phyloP scores from a whole-genome alignment of 2,329 filamentous ascomycete species.

The Xylaria arbuscula region DNA sequence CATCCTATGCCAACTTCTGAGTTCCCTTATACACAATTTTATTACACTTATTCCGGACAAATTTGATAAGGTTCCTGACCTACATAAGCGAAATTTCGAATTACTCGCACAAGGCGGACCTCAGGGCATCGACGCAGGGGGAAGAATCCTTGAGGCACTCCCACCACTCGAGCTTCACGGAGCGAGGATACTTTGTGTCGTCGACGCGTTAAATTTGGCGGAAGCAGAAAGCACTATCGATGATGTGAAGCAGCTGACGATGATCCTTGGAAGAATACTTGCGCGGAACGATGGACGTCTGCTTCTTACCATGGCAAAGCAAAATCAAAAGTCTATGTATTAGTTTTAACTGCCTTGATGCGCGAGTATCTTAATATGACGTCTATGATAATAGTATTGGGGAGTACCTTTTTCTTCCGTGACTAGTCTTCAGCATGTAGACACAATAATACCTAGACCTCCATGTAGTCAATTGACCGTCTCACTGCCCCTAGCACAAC shows the following conservation, averaged over 20 bases:
- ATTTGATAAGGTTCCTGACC: conserved; percentile 23
- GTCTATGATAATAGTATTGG: not conserved
- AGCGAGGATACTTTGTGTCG: conserved; percentile 25
- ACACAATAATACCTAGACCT: conserved; percentile 20
- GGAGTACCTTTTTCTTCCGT: not conserved
- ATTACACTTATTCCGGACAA: conserved; percentile 25
- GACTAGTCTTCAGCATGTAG: not conserved
- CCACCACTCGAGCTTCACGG: conserved; percentile 17
- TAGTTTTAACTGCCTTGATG: not conserved
- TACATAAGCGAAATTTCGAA: conserved; percentile 28
- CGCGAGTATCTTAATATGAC: not conserved
- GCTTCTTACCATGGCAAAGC: conserved; percentile 30
- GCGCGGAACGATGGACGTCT: conserved; percentile 26
- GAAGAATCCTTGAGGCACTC: conserved; percentile 30
- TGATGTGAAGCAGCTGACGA: conserved; percentile 7
- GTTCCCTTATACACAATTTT: conserved; percentile 36
- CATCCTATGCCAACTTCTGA: conserved; percentile 34
- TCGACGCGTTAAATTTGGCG: conserved; percentile 32
- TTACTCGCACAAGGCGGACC: conserved; percentile 19
- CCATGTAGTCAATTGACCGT: conserved; percentile 41
- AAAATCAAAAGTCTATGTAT: not conserved
- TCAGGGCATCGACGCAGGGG: conserved; percentile 29
- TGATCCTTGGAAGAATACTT: conserved; percentile 19
- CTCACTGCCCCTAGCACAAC: conserved; percentile 70
- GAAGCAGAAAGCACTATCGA: conserved; percentile 2